phyloP scores from a whole-genome alignment of 169 alveolate species.

The Cardiosporidium cionae region DNA sequence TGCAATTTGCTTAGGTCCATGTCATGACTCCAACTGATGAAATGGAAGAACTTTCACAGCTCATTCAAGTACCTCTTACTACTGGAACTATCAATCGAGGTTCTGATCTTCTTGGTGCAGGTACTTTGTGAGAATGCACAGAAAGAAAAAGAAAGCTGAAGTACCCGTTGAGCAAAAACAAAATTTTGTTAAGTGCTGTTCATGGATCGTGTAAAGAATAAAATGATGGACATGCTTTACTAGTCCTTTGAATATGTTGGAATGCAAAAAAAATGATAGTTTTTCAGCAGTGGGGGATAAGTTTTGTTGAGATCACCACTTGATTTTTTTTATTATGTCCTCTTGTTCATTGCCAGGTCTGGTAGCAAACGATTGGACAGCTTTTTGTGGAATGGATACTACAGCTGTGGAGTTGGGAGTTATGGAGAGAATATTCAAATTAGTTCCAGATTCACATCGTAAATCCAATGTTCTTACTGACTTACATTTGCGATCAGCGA shows the following conservation, averaged over 20 bases:
- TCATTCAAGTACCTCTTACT: conserved; percentile 90
- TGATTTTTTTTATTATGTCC: no score
- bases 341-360: conserved; percentile 84
- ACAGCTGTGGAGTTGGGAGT: conserved; percentile 91
- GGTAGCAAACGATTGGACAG: conserved; percentile 97
- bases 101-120: conserved; percentile 87
- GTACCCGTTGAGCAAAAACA: no score
- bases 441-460: conserved; percentile 1
- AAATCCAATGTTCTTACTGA: conserved; percentile 9
- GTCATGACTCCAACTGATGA: conserved; percentile 94
- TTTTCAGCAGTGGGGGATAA: no score
- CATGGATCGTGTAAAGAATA: no score
- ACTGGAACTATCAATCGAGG: conserved; percentile 99
- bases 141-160: no score
- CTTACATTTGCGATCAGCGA: conserved; percentile 12
- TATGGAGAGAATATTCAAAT: conserved; percentile 7
- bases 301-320: no score
- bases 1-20: conserved; percentile 80
- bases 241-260: no score
- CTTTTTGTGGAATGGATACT: conserved; percentile 97
- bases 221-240: no score
- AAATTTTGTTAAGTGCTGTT: no score
- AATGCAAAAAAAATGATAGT: no score
- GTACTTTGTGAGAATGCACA: no score
- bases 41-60: conserved; percentile 91